phyloP scores from a whole-genome alignment of 495 filamentous ascomycete genomes.

The Penicillium antarcticum region DNA sequence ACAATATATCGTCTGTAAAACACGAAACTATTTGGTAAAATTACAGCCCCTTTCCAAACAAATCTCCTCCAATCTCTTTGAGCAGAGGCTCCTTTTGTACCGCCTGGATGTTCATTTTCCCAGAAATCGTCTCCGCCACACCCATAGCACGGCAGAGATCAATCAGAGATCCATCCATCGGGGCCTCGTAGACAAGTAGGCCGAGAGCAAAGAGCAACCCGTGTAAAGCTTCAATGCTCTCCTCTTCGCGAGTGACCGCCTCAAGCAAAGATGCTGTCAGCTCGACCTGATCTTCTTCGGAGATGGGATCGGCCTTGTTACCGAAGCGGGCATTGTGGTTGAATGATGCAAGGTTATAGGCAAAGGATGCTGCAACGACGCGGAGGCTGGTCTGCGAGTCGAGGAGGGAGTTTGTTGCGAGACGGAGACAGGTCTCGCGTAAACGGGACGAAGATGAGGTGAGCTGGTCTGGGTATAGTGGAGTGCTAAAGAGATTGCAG shows the following conservation, averaged over 20 bases:
- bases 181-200: constrained; percentile 65
- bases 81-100: constrained; percentile 56
- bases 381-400: constrained; percentile 55
- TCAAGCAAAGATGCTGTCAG: constrained; percentile 75
- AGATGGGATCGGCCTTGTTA: constrained; percentile 54
- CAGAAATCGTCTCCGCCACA: constrained; percentile 54
- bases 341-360: constrained; percentile 73
- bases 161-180: constrained; percentile 63
- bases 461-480: constrained; percentile 47
- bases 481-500: constrained; percentile 61
- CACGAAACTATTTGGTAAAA: background rate
- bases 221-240: constrained; percentile 66
- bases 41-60: constrained; percentile 41
- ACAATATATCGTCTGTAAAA: background rate
- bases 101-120: constrained; percentile 45
- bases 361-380: constrained; percentile 75
- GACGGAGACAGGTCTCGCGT: constrained; percentile 31
- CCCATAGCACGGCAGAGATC: constrained; percentile 74
- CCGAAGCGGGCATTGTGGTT: constrained; percentile 64
- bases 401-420: constrained; percentile 53
- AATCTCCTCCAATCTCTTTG: constrained; percentile 52
- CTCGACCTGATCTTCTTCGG: constrained; percentile 71
- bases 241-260: constrained; percentile 63
- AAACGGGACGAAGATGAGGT: constrained; percentile 29
- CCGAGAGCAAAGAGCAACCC: constrained; percentile 72